Evolutionary conservation across 805 yeast species (phyloP).

Genomic region (Suhomyces xylopsoci): DNA sequence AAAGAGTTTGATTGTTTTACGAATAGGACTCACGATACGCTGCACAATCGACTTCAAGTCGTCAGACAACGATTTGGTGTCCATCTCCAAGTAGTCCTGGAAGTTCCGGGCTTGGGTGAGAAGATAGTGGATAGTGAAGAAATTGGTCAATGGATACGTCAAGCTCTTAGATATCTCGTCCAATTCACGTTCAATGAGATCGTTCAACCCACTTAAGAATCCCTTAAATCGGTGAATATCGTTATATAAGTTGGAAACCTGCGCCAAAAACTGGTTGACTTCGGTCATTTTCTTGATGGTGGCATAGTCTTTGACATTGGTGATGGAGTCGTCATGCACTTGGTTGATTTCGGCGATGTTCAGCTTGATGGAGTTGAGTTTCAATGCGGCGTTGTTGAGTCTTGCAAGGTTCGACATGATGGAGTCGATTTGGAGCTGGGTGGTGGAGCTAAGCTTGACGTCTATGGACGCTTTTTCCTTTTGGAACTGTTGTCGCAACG

Average conservation of each 20-base stretch:
- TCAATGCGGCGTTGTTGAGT: conserved; percentile 44
- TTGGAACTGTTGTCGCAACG: conserved; percentile 51
- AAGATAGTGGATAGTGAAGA: conserved; percentile 66
- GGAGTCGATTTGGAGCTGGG: conserved; percentile 60
- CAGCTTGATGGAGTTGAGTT: conserved; percentile 34
- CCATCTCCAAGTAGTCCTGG: conserved; percentile 65
- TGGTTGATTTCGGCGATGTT: conserved; percentile 44
- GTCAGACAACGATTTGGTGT: conserved; percentile 47
- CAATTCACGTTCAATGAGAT: conserved; percentile 46
- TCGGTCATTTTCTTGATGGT: conserved; percentile 64
- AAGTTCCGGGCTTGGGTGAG: conserved; percentile 73
- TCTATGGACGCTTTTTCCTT: conserved; percentile 77
- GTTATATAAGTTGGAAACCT: conserved; percentile 61
- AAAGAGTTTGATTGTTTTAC: conserved; percentile 51
- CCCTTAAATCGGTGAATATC: conserved; percentile 57
- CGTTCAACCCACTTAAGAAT: conserved; percentile 48
- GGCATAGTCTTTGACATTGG: conserved; percentile 63
- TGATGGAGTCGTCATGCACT: conserved; percentile 54
- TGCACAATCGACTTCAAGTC: conserved; percentile 69
- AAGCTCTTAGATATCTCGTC: conserved; percentile 33
- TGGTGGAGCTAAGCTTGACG: conserved; percentile 66
- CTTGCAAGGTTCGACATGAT: conserved; percentile 51
- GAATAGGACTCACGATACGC: conserved; percentile 50
- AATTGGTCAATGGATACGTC: conserved; percentile 46
- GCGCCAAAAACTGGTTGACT: conserved; percentile 68